Evolutionary conservation across 2,329 filamentous ascomycete genomes (phyloP), one percentile per base, ranked within the genome.

Genomic region (Aureobasidium sp.): DNA sequence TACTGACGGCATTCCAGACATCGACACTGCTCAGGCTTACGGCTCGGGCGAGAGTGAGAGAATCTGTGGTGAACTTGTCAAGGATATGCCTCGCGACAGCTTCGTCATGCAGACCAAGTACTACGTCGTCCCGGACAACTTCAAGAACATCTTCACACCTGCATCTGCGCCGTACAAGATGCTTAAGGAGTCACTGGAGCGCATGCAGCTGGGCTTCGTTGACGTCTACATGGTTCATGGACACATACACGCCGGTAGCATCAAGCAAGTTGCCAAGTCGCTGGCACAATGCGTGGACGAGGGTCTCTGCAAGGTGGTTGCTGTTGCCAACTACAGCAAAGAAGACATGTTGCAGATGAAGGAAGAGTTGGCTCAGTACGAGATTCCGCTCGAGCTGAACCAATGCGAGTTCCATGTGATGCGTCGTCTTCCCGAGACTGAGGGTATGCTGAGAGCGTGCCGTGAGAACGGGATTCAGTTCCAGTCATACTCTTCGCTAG

Each of bases 381-480:
- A 69, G 1, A 62, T 78, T 5, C 75, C 76, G 0, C 74, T 79
- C 5, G 73, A 75, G 1, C 72, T 73, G 19, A 78, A 77, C 62
- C 76, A 79, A 66, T 76, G 75, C 69, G 77, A 79, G 64, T 79
- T 73, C 67, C 74, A 71, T 35, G 65, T 78, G 27, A 68, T 79
- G 24, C 72, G 77, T 22, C 72, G 76, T 22, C 64, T 72, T 14
- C 77, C 77, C 1, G 76, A 78, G 62, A 69, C 69, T 1, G 70
- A 67, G 2, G 76, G 76, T 0, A 68, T 78, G 59, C 69, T 78
- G 7, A 70, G 73, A 5, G 71, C 73, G 42, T 78, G 75, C 66
- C 70, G 68, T n/a, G 69, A 72, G 37, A 71, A 74, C n/a, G 71
- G 70, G 12, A 76, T 79, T 44, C 69, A 77, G 22, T 74, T 78